A percentile compares a stretch with the other conserved stretches of the same genome.
phyloP scores from a whole-genome alignment of 2,329 filamentous ascomycete genomes.

The Paraconiothyrium brasiliense region DNA sequence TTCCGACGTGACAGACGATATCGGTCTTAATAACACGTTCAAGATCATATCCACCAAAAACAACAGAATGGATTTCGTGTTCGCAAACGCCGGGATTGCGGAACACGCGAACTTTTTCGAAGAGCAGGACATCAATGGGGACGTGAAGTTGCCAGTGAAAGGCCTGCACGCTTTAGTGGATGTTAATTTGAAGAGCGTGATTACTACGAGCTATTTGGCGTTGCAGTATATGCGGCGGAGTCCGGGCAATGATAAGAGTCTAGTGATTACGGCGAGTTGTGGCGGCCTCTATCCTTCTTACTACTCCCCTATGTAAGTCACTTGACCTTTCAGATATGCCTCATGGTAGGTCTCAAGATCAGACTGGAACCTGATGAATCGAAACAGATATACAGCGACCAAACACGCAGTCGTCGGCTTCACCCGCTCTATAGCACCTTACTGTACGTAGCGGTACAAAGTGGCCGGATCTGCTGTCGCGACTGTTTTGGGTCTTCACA shows the following conservation, averaged over 20 bases:
- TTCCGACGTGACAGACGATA: slow-evolving; percentile 50
- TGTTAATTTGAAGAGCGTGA: slow-evolving; percentile 54
- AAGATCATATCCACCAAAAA: slow-evolving; percentile 43
- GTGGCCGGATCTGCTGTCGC: too few relatives aligned
- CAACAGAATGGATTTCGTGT: slow-evolving; percentile 57
- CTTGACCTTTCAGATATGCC: too few relatives aligned
- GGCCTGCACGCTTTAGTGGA: slow-evolving; percentile 48
- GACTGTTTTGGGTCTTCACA: too few relatives aligned
- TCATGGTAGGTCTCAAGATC: too few relatives aligned
- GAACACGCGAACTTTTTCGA: slow-evolving; percentile 53
- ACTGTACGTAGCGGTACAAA: slow-evolving; percentile 25
- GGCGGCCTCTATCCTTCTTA: slow-evolving; percentile 47
- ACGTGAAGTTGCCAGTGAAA: slow-evolving; percentile 27
- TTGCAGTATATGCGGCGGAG: slow-evolving; percentile 51
- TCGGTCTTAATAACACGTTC: slow-evolving; percentile 43
- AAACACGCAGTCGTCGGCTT: slow-evolving; percentile 53
- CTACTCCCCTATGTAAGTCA: slow-evolving; percentile 39
- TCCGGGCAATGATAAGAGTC: slow-evolving; percentile 29
- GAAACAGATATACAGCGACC: slow-evolving; percentile 45
- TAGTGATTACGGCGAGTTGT: slow-evolving; percentile 48
- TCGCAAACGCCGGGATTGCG: slow-evolving; percentile 58
- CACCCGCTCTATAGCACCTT: slow-evolving; percentile 46
- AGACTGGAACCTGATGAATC: neutral
- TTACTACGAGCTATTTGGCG: slow-evolving; percentile 53
- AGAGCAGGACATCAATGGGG: slow-evolving; percentile 16